Percentiles rank a stretch among this genome's conserved stretches.
These are phyloP conservation scores for Suhomyces sp. DNA, from an alignment of 805 yeast genomes.

Conservation along the genomic window DNA sequence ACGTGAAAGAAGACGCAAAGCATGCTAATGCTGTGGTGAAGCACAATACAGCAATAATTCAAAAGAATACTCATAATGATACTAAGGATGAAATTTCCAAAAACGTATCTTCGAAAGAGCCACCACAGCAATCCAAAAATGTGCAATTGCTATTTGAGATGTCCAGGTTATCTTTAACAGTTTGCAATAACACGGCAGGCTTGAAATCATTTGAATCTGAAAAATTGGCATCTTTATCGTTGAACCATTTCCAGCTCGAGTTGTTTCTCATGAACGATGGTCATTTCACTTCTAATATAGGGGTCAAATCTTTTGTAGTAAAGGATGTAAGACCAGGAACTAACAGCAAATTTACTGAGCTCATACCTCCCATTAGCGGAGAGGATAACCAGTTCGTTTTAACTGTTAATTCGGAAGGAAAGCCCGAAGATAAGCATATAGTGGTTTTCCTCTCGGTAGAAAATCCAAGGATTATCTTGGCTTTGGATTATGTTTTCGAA, in stretches of 20 bases:
- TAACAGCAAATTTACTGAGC: constrained; percentile 71
- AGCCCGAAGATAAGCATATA: constrained; percentile 36
- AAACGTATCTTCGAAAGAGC: neutral
- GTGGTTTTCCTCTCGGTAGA: constrained; percentile 63
- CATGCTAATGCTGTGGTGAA: constrained; percentile 54
- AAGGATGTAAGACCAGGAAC: constrained; percentile 64
- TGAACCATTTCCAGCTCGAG: constrained; percentile 54
- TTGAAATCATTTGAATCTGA: constrained; percentile 33
- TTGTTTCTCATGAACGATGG: constrained; percentile 53
- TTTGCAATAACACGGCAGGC: constrained; percentile 52
- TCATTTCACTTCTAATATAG: constrained; percentile 56
- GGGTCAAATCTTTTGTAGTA: constrained; percentile 70
- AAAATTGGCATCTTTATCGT: constrained; percentile 37
- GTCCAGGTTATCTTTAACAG: constrained; percentile 61
- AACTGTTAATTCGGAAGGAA: constrained; percentile 43
- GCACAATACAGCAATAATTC: constrained; percentile 13
- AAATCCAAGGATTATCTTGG: constrained; percentile 76
- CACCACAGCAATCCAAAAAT: constrained; percentile 29
- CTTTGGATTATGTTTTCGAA: constrained; percentile 82
- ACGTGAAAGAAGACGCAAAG: constrained; percentile 60
- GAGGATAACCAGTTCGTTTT: constrained; percentile 72
- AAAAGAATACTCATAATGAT: neutral
- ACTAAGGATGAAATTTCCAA: neutral
- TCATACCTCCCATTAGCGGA: constrained; percentile 67
- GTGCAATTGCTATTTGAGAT: constrained; percentile 52